Base-by-base conservation (phyloP, 2,329 filamentous ascomycete species). In the Fusarium piperis region DNA sequence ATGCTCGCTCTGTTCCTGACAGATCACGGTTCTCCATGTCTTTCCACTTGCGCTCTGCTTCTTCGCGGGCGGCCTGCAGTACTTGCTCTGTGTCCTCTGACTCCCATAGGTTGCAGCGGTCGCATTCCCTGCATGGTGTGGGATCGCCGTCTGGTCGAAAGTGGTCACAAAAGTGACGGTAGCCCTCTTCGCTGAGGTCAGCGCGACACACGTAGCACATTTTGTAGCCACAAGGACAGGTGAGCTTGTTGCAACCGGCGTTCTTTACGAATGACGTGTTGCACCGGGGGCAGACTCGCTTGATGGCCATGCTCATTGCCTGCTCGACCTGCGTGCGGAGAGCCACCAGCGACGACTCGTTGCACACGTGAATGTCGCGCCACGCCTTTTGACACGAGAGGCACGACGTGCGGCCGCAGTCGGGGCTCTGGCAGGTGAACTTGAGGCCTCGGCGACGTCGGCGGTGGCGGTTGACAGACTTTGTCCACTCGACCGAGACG, bases 191-290 rank as follows among this genome's bases (percentile, higher is more conserved):
- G 62, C 86, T 84, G 52, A 92, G 89, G 76, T 94, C 91, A 74
- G 92, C 92, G 41, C 96, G 93, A 81, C 96, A 99, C 52, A 98
- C 90, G 78, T 99, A 99, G 81, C 96, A 99, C 95, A 98, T 98
- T 75, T 93, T 92, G 83, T 98, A 98, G 10, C 96, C 96, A 81
- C 96, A 99, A 16, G 94, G 91, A 79, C 96, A 98, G 7, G 94
- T 95, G 41, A 99, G 87, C 83, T 98, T 98, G 85, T 99, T 99
- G 87, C 96, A 99, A 76, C 96, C 96, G 28, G 92, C 91, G 8
- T 91, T 92, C 81, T 98, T 98, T 82, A 99, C 93, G 79, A 98
- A 98, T 16, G 92, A 93, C 11, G 95, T 93, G 74, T 93, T 92
- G 85, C 96, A 99, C 53, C 92, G 90, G 10, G 96, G 96, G 79